These are phyloP conservation scores for Patellifolia procumbens DNA, from an alignment of 179 eudicot species.

Conservation along the genomic window DNA sequence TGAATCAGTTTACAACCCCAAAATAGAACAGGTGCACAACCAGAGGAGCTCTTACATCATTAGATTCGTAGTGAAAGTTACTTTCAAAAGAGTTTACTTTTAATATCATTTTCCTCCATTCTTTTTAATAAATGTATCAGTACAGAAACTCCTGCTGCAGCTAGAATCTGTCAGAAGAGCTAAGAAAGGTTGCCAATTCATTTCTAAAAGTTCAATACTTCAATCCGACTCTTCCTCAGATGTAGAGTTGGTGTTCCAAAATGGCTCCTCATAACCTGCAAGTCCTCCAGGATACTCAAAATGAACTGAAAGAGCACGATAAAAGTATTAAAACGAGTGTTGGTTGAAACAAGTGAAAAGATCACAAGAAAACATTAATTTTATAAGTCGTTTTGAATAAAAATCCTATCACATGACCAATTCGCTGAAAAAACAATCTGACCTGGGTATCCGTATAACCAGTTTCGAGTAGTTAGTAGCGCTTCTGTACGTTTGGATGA, in stretches of 20 bases:
- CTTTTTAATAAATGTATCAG: too few relatives aligned
- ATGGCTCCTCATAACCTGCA: neutral
- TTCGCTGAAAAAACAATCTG: neutral
- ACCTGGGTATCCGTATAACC: conserved; percentile 21
- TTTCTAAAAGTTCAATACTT: neutral
- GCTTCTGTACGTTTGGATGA: neutral
- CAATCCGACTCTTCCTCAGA: neutral
- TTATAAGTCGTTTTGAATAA: neutral
- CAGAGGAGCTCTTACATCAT: too few relatives aligned
- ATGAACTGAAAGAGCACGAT: neutral
- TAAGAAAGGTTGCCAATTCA: neutral
- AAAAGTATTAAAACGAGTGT: neutral
- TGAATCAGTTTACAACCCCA: too few relatives aligned
- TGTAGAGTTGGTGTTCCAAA: neutral
- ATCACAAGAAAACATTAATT: neutral
- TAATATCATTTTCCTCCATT: too few relatives aligned
- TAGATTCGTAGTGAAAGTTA: too few relatives aligned
- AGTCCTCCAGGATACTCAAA: neutral
- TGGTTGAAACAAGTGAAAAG: neutral
- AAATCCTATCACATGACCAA: neutral
- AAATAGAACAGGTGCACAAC: too few relatives aligned
- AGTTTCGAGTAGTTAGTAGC: conserved; percentile 18
- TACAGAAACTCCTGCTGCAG: neutral
- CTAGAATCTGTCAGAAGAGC: neutral
- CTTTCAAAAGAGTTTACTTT: too few relatives aligned